A percentile compares a stretch with the other conserved stretches of the same genome.
Conservation (phyloP, 176 grass and related monocot genomes). For the Cocos nucifera region DNA sequence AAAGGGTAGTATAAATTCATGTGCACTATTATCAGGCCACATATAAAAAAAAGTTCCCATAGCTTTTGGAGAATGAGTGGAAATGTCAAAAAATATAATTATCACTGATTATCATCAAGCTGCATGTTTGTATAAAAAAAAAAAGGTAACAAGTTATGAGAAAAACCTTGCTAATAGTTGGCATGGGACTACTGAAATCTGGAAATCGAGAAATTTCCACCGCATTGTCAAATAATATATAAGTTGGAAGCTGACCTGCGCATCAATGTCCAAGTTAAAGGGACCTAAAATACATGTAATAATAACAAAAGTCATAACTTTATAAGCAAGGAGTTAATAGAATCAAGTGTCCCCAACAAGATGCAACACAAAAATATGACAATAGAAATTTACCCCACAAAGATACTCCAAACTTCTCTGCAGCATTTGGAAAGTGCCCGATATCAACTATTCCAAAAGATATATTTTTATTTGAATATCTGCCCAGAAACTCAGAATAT, state of each 20-base stretch:
- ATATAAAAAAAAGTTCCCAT: too few relatives aligned
- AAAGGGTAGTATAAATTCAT: too few relatives aligned
- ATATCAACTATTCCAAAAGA: constrained; percentile 95
- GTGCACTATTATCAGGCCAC: too few relatives aligned
- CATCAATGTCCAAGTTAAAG: background rate
- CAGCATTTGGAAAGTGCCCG: constrained; percentile 97
- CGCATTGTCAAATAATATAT: constrained; percentile 87
- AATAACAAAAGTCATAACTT: too few relatives aligned
- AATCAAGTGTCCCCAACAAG: too few relatives aligned
- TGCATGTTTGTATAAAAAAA: too few relatives aligned
- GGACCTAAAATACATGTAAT: too few relatives aligned
- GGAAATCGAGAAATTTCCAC: constrained; percentile 74
- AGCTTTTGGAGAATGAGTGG: too few relatives aligned
- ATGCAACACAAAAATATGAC: constrained; percentile 1
- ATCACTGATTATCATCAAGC: too few relatives aligned
- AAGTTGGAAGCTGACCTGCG: constrained; percentile 83
- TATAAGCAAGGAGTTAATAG: too few relatives aligned
- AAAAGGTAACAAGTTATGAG: background rate
- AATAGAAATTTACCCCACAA: constrained; percentile 47
- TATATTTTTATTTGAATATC: constrained; percentile 86
- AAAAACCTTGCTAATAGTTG: constrained; percentile 63
- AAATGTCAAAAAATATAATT: too few relatives aligned
- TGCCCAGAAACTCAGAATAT: constrained; percentile 23
- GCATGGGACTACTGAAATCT: constrained; percentile 48
- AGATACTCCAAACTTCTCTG: constrained; percentile 85